Evolutionary conservation across 345 rosid genomes (phyloP), one percentile per base, ranked within the genome.

Genomic region (Salix brachista): DNA sequence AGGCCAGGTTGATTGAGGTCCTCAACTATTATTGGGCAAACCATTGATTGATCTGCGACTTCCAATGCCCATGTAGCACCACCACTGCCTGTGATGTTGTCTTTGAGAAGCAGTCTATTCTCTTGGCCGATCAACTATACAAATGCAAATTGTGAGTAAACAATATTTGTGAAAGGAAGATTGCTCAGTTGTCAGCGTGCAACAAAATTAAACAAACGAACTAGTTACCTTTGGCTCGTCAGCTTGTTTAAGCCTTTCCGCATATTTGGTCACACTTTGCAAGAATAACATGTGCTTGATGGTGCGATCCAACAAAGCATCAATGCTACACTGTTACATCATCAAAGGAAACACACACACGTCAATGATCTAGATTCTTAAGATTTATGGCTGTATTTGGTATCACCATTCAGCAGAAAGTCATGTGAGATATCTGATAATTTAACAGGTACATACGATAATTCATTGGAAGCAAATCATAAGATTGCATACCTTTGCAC

Each of bases 61-160:
- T 96, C 98, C 69, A 84, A 78, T 26, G 98, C 99, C 99, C 99
- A 96, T 65, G 92, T 86, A 72, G 84, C 87, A 70, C 91, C 96
- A 39, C 85, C 90, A 67, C 86, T 72, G 26, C 73, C n/a, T 9
- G 21, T 65, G 46, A 56, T 78, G 65, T 77, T 74, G 58, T 87
- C 82, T 69, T 88, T 84, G 32, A 62, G 67, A 71, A 78, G 70
- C 71, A 46, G 74, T 77, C 75, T 84, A 25, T 79, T 80, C 39
- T 82, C 87, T 74, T 78, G 76, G 74, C 80, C 86, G 41, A 85
- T 72, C 79, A 86, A 54, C 91, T 89, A 36, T 5, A 73, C 41
- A 56, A 76, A 75, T 9, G 52, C 41, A 84, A 52, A 62, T 68
- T 77, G 8, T 52, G 56, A 72, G 80, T 54, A 42, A 77, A 75